These are phyloP conservation scores for Serendipita vermifera DNA, from an alignment of 768 basidiomycete genomes.

Conservation along the genomic window DNA sequence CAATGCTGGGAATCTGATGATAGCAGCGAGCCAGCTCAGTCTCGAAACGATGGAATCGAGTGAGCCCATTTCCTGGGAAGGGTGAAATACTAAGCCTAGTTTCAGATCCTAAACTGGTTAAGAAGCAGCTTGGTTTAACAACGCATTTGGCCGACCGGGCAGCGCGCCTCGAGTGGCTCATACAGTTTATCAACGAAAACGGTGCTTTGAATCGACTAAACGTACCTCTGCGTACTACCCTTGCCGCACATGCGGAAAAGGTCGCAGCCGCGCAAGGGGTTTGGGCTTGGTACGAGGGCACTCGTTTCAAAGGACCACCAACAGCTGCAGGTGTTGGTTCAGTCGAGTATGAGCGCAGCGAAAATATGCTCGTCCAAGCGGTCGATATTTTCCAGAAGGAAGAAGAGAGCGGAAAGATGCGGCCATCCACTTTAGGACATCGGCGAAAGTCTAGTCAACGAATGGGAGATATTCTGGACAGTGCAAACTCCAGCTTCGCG, in stretches of 20 bases:
- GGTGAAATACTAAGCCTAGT: not conserved
- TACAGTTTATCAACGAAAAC: slow-evolving; percentile 81
- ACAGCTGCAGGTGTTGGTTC: not conserved
- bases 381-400: not conserved
- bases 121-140: slow-evolving; percentile 65
- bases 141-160: slow-evolving; percentile 64
- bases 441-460: not conserved
- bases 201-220: slow-evolving; percentile 59
- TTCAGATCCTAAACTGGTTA: slow-evolving; percentile 55
- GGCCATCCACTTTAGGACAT: not conserved
- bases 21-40: slow-evolving; percentile 65
- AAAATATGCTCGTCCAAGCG: slow-evolving; percentile 1
- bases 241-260: slow-evolving; percentile 78
- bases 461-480: not conserved
- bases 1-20: slow-evolving; percentile 67
- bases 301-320: slow-evolving; percentile 8
- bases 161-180: slow-evolving; percentile 69
- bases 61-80: slow-evolving; percentile 22
- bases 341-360: not conserved
- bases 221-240: slow-evolving; percentile 13
- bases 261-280: slow-evolving; percentile 67
- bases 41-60: slow-evolving; percentile 59
- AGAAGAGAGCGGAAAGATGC: not conserved
- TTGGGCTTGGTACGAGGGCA: slow-evolving; percentile 63
- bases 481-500: not conserved